Percentiles rank a stretch among this genome's conserved stretches.
Conservation (phyloP, 192 early-diverging fungal species). For the Funneliformis geosporum region DNA sequence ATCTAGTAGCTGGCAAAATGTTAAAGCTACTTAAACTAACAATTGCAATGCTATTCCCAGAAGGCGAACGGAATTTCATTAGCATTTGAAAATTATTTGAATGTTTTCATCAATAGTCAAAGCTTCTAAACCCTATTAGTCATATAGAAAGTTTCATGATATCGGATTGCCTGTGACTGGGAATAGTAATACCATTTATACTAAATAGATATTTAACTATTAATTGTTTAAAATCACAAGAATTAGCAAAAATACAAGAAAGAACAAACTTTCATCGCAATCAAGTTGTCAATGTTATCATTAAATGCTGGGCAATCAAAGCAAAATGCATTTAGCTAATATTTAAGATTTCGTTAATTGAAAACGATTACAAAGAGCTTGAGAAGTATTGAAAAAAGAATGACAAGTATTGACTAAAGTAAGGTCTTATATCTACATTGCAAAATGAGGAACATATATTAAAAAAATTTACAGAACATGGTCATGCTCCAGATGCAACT, state of each 20-base stretch:
- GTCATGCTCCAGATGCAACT: background rate
- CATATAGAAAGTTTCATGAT: background rate
- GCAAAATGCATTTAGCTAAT: no score
- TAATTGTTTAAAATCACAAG: background rate
- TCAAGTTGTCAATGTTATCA: no score
- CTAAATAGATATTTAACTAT: background rate
- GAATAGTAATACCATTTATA: background rate
- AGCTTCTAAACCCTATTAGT: background rate
- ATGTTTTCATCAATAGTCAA: background rate
- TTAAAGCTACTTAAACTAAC: background rate
- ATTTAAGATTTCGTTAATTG: no score
- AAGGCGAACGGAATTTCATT: background rate
- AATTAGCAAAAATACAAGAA: no score
- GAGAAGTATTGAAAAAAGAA: no score
- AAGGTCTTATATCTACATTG: no score
- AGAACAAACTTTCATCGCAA: no score
- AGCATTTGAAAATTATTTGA: background rate
- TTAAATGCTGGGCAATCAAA: no score
- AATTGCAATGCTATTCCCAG: background rate
- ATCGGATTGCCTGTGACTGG: background rate
- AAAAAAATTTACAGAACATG: background rate
- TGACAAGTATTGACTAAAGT: no score
- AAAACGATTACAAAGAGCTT: no score
- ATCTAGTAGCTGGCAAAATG: background rate
- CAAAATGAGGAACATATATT: background rate